A percentile compares a stretch with the other conserved stretches of the same genome.
phyloP scores from a whole-genome alignment of 495 filamentous ascomycete species.

The Penicillium samsonianum region DNA sequence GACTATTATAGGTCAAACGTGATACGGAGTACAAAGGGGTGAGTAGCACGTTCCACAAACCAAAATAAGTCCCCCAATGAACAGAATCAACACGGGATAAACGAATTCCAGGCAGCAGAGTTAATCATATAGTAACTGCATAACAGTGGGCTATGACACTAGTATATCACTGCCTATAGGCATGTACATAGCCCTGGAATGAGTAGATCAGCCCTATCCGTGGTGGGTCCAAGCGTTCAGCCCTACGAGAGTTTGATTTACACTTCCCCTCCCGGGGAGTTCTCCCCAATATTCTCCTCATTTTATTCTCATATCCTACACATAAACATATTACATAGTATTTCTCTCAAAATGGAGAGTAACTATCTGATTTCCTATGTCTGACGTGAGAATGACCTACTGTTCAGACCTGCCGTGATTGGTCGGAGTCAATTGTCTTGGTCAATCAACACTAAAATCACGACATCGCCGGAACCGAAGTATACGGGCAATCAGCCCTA shows the following conservation, averaged over 20 bases:
- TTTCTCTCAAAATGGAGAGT: not conserved
- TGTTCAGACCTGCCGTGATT: not conserved
- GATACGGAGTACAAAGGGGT: not conserved
- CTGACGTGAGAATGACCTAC: conserved; percentile 7
- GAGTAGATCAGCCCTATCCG: not conserved
- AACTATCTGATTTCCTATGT: not conserved
- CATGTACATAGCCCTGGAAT: not conserved
- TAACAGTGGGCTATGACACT: not conserved
- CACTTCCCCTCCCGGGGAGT: not conserved
- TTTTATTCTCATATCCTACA: not conserved
- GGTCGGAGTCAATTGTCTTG: not conserved
- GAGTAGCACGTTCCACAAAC: not conserved
- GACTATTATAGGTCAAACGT: not conserved
- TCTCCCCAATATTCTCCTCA: too few relatives aligned
- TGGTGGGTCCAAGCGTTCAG: not conserved
- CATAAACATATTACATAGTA: not conserved
- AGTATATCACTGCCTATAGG: not conserved
- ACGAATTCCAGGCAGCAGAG: not conserved
- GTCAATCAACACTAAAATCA: conserved; percentile 5
- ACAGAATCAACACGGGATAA: not conserved
- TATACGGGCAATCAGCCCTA: conserved; percentile 2
- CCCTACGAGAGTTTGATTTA: not conserved
- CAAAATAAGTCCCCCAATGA: not conserved
- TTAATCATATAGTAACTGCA: not conserved
- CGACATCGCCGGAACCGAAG: conserved; percentile 10